Base-by-base conservation (phyloP, 208 protist genomes). In the Lotmaria passim region DNA sequence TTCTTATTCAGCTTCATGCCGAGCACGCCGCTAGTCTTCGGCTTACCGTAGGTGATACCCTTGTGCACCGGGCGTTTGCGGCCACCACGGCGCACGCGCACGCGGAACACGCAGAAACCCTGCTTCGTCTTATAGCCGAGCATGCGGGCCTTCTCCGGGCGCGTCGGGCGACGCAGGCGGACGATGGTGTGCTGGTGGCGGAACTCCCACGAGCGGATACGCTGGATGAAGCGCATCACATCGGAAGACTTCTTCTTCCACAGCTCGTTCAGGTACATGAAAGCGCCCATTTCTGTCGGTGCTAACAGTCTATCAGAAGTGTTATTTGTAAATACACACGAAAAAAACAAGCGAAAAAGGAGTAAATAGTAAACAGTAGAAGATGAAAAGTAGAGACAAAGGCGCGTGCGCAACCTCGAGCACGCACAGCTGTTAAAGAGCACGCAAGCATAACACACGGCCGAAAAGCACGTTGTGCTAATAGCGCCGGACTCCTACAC, bases 181-280 rank as follows among this genome's bases (percentile, higher is more conserved):
- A 96, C 87, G 64, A 97, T 79, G 30, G 87, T 90, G 84, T 96
- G 87, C 82, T 95, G 88, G 82, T 99, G 97, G 75, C 98, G 96
- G 94, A 98, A 99, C 93, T 99, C 98, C 99, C 99, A 99, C 78
- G 87, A 89, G 72, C 99, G 96, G 47, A 99, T 86, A 74, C 99
- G 96, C 69, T 97, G 88, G 47, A 99, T 92, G 96, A 99, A 99
- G 82, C 98, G 96, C 80, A 99, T 93, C 77, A 98, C 98, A 95
- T 99, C 99, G 85, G 94, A 99, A 94, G 99, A 99, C 93, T 99
- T 99, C 89, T 99, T 99, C 85, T 98, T 99, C 96, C 98, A 99
- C 36, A 99, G 84, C 89, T 99, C 99, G 62, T 99, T 94, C 78
- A 99, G 68, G 87, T 99, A 99, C 90, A 99, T 99, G 95, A 99